These are phyloP conservation scores for Tremella fuciformis DNA, from an alignment of 768 basidiomycete species.

Conservation along the genomic window DNA sequence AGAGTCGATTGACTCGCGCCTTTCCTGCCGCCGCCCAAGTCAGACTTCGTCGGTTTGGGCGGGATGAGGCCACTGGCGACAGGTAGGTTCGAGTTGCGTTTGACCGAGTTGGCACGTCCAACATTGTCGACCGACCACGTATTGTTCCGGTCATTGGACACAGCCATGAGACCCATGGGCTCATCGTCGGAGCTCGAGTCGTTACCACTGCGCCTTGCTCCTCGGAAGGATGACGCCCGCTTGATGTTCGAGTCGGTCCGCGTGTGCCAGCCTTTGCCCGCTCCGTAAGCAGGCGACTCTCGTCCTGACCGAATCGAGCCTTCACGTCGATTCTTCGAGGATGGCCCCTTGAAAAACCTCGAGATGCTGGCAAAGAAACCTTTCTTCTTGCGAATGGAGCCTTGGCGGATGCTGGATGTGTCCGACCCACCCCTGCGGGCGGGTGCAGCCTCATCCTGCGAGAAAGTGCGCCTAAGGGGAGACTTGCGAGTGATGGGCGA, in stretches of 20 bases:
- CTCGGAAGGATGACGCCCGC: constrained; percentile 23
- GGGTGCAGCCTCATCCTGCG: constrained; percentile 25
- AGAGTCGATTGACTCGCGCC: constrained; percentile 44
- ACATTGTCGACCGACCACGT: constrained; percentile 45
- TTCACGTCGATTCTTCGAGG: constrained; percentile 17
- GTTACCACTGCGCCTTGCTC: constrained; percentile 28
- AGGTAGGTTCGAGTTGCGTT: constrained; percentile 37
- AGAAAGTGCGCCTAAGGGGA: constrained; percentile 41
- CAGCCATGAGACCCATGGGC: constrained; percentile 38
- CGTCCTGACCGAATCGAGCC: constrained; percentile 33
- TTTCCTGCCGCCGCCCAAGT: constrained; percentile 33
- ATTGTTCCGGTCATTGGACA: constrained; percentile 44
- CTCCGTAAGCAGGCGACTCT: constrained; percentile 47
- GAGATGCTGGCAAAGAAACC: constrained; percentile 49
- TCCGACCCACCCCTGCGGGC: constrained; percentile 28
- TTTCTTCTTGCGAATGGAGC: constrained; percentile 17
- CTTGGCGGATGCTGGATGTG: constrained; percentile 33
- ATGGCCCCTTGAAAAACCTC: constrained; percentile 42
- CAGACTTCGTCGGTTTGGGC: constrained; percentile 34
- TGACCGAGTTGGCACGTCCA: constrained; percentile 19
- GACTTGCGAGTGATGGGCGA: constrained; percentile 33
- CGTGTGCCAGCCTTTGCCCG: constrained; percentile 39
- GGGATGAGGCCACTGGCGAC: constrained; percentile 46
- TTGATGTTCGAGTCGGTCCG: constrained; percentile 49
- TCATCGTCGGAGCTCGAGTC: constrained; percentile 43